Percentiles rank a stretch among this genome's conserved stretches.
phyloP scores from a whole-genome alignment of 2,329 filamentous ascomycete genomes.

The Phialophora chinensis region DNA sequence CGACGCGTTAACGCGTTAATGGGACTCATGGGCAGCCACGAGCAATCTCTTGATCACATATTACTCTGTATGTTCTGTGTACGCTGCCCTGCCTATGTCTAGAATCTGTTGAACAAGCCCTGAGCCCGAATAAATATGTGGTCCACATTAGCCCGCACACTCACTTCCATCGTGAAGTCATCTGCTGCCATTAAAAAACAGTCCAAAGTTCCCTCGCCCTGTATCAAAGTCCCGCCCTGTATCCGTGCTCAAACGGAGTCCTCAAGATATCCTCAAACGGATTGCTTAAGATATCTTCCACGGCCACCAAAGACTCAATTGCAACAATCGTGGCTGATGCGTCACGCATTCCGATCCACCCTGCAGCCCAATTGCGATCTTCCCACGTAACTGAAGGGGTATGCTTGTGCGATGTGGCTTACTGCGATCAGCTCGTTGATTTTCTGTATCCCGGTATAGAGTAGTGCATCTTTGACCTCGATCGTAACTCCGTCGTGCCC shows the following conservation, averaged over 20 bases:
- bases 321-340: neutral
- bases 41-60: neutral
- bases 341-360: too few relatives aligned
- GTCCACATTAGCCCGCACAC: neutral
- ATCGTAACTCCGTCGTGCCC: too few relatives aligned
- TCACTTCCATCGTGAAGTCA: neutral
- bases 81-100: neutral
- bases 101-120: neutral
- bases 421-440: too few relatives aligned
- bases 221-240: neutral
- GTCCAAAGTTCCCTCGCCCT: neutral
- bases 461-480: too few relatives aligned
- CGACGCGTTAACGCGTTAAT: slow-evolving; percentile 1
- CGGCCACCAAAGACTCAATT: neutral
- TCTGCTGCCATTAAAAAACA: neutral
- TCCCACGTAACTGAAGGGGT: too few relatives aligned
- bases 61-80: neutral
- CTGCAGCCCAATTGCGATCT: too few relatives aligned
- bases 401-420: too few relatives aligned
- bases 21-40: neutral
- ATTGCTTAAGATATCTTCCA: neutral
- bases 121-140: neutral
- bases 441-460: too few relatives aligned
- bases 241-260: neutral
- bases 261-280: neutral